Evolutionary conservation across 1,139 yeast genomes (phyloP), one percentile per base, ranked within the genome.

Genomic region (Arxiozyma slooffiae): DNA sequence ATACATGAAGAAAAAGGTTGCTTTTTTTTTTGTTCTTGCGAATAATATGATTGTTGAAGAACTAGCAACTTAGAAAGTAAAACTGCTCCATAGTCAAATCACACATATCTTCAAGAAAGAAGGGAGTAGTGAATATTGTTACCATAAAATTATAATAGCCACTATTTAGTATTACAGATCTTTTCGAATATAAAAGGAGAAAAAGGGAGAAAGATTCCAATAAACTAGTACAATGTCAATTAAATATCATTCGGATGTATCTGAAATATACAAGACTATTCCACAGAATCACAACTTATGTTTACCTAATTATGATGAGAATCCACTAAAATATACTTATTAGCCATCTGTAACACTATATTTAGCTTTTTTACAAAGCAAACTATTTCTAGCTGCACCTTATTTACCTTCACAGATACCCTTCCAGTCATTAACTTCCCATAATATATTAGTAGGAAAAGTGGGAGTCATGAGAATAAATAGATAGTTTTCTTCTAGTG

Each of bases 301-400:
- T 21, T 20, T 37, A 21, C 48, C 41, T n/a, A 20, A 20, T 23
- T 45, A 45, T 26, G 23, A 30, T 20, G 43, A 44, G 8, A 26
- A 36, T 8, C 43, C 43, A 22, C 37, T 46, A n/a, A 24, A 34
- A n/a, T 46, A 46, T 41, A 30, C n/a, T 18, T 46, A 46, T 34
- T 23, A 46, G 14, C 17, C 41, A 11, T 46, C 48, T 20, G 37
- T 34, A 16, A 46, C 48, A 7, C 48, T 45, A 26, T 46, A 46
- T 26, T 45, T 45, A 11, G 48, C 44, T 2, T n/a, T 48, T 8
- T 14, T 43, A 22, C 40, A 48, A 22, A 26, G 44, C 4, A 11
- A 18, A 4, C 16, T 48, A 38, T 37, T 48, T 11, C 26, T 26
- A 16, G 38, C 20, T 14, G 21, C 43, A 17, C 50, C 50, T 8